Evolutionary conservation across 1,139 yeast species (phyloP), one percentile per base, ranked within the genome.

Genomic region (Arxiozyma bovina): DNA sequence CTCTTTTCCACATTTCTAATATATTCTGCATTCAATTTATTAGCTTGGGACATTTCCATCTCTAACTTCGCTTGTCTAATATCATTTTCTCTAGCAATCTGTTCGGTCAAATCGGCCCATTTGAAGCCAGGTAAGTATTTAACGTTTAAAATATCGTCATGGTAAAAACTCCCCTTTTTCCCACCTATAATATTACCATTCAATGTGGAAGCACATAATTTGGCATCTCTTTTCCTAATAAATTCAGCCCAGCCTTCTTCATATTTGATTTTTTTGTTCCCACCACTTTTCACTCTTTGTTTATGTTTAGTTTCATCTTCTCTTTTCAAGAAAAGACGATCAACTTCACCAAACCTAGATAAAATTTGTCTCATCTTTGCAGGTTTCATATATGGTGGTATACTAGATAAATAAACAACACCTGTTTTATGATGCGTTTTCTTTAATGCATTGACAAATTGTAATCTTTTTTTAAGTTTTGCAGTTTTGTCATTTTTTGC

Each of bases 181-280:
- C 99, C 99, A 38, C 99, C 99, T 45, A 93, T 74, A 20, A 78
- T 87, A 64, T 88, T 87, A 12, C 96, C 96, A 67, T 93, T 94
- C 63, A 94, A 73, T 0, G 97, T 86, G 8, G 77, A 76, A 5
- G 95, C 96, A 58, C 96, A 91, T 38, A 89, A 70, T 69, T 93
- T 93, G 1, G 99, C 99, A 64, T 90, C 87, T 62, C 79, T 80
- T 68, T 93, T 93, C 65, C 82, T 80, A 20, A 78, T 74, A 71
- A 88, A 94, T 71, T 93, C 99, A 8, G 88, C 94, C 99, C 99
- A 93, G 8, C 99, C 99, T 74, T 94, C 99, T 20, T 87, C 87
- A 67, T 80, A 94, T 70, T 80, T 85, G 66, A 79, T 79, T 73
- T 91, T 91, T 71, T 89, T 90, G 70, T 93, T 94, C n/a, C 99